Base-by-base conservation (phyloP, 164 flowering plant genomes). In the Vitis rupestris region DNA sequence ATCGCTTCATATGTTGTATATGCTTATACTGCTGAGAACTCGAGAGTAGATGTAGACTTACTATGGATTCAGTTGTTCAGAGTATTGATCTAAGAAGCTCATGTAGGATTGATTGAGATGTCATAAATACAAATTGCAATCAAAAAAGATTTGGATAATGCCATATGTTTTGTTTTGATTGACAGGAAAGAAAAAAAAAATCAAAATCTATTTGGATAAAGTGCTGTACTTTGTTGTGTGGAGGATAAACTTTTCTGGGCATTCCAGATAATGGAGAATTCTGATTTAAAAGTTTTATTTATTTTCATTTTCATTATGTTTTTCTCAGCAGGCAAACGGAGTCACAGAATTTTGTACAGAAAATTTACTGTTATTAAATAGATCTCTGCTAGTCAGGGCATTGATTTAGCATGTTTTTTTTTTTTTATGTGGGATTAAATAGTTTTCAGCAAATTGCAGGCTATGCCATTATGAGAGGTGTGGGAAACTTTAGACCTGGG, bases 361-460 rank as follows among this genome's bases (percentile, higher is more conserved):
- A 37, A 37, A 37, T 37, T 37, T 6, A 37, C 44, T 1, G 44
- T 37, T 37, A 37, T 37, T 37, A 37, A 37, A 37, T 37, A 37
- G 44, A 37, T 37, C 7, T 37, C 44, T 37, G 6, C 44, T 37
- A 6, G 44, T 37, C 44, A 37, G 7, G 44, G 7, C 7, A 37
- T 37, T 37, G 44, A 37, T 37, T 37, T 37, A 37, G 44, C 44
- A 4, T 37, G 44, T 37, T 16, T 10, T 0, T 16, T n/a, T n/a
- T n/a, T n/a, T n/a, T n/a, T n/a, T n/a, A 27, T 11, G 4, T 5
- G n/a, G 4, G 1, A 50, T 64, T 70, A 64, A 73, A 56, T 8
- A 23, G 50, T 10, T 74, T 12, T 54, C 61, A 63, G 58, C 50
- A 66, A 75, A 66, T 76, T 75, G 71, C 85, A 84, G 87, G 83